A percentile compares a stretch with the other conserved stretches of the same genome.
Evolutionary conservation across 768 basidiomycete species (phyloP).

Genomic region (Suillus subluteus): DNA sequence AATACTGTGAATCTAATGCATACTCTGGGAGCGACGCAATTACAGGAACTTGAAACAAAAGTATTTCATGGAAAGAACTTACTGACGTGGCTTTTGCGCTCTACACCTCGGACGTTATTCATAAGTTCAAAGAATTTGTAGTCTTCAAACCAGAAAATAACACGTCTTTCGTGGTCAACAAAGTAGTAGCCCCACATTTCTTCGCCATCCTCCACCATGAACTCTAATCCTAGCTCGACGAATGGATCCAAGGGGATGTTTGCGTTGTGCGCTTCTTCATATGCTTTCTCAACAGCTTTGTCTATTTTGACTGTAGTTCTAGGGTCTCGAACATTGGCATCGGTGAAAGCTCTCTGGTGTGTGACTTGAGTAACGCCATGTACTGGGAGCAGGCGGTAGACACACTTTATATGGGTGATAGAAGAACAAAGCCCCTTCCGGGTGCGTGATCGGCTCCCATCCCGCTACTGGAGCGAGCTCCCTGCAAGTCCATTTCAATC

Average conservation of each 20-base stretch:
- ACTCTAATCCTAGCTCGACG: slow-evolving; percentile 14
- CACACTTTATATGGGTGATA: slow-evolving; percentile 44
- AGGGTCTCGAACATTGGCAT: slow-evolving; percentile 8
- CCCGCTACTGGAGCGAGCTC: slow-evolving; percentile 13
- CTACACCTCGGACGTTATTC: slow-evolving; percentile 41
- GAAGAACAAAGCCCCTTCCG: slow-evolving; percentile 63
- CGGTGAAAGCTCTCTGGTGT: slow-evolving; percentile 18
- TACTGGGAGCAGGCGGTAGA: background rate
- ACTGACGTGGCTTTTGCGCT: slow-evolving; percentile 46
- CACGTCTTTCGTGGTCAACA: slow-evolving; percentile 43
- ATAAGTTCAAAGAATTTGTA: slow-evolving; percentile 37
- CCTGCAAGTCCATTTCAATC: background rate
- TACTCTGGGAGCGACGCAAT: slow-evolving; percentile 15
- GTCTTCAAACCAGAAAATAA: slow-evolving; percentile 52
- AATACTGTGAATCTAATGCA: slow-evolving; percentile 32
- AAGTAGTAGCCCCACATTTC: slow-evolving; percentile 44
- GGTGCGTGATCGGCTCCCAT: slow-evolving; percentile 51
- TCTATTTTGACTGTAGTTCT: background rate
- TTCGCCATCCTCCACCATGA: background rate
- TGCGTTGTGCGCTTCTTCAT: background rate
- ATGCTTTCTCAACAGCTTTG: background rate
- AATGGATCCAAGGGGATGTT: background rate
- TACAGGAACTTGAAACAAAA: background rate
- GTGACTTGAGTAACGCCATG: background rate
- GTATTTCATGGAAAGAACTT: slow-evolving; percentile 14